Percentiles rank a stretch among this genome's conserved stretches.
Conservation (phyloP, 2,329 filamentous ascomycete genomes). For the Nemania sp. region DNA sequence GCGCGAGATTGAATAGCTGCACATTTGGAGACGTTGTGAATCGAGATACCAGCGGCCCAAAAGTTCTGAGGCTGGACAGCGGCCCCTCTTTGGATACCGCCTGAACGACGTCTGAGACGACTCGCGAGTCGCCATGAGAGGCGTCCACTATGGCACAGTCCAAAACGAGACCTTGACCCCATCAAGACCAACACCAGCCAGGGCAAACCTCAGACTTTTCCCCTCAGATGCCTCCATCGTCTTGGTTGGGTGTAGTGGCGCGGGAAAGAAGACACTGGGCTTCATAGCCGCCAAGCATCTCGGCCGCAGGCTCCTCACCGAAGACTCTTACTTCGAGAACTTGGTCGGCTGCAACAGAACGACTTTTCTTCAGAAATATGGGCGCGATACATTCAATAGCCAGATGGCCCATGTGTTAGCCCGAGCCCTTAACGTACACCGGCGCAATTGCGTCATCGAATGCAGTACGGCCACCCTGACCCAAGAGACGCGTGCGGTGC, state of each 20-base stretch:
- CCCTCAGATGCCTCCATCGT: slow-evolving; percentile 68
- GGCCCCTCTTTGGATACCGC: background rate
- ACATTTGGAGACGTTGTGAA: background rate
- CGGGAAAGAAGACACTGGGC: slow-evolving; percentile 73
- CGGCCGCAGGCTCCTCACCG: slow-evolving; percentile 68
- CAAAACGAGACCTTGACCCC: slow-evolving; percentile 17
- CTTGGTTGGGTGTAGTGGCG: slow-evolving; percentile 71
- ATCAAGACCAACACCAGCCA: slow-evolving; percentile 14
- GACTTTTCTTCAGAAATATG: slow-evolving; percentile 64
- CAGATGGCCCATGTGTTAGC: slow-evolving; percentile 66
- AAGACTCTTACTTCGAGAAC: slow-evolving; percentile 70
- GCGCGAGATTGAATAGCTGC: background rate
- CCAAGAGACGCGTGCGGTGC: slow-evolving; percentile 59
- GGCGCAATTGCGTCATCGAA: slow-evolving; percentile 68
- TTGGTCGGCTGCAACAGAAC: slow-evolving; percentile 63
- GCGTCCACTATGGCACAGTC: slow-evolving; percentile 26
- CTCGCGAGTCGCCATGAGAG: slow-evolving; percentile 30
- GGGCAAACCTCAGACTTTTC: slow-evolving; percentile 51
- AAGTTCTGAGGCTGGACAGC: background rate
- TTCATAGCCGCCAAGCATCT: slow-evolving; percentile 73
- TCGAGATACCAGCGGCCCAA: background rate
- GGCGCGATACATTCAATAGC: slow-evolving; percentile 63
- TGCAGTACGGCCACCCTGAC: slow-evolving; percentile 69
- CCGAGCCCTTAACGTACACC: slow-evolving; percentile 62
- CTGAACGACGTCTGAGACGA: background rate